Base-by-base conservation (phyloP, 2,329 filamentous ascomycete species). In the Fusarium sp. region DNA sequence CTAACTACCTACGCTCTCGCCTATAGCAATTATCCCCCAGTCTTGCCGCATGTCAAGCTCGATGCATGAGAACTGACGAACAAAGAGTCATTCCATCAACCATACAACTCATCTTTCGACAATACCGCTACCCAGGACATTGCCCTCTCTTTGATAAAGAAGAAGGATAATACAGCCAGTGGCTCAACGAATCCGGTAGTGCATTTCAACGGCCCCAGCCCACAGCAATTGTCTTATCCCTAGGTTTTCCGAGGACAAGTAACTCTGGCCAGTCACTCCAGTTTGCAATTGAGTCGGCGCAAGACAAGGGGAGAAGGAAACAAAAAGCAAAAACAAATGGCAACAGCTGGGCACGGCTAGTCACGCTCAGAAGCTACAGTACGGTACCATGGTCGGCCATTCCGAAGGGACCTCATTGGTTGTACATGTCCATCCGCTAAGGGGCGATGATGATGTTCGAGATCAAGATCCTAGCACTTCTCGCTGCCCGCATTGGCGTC, bases 401-500 rank as follows among this genome's bases (percentile, higher is more conserved):
- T 38, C 68, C 68, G 68, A 52, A 29, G n/a, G 44, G 39, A 38
- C 42, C 53, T 53, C 45, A 67, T 63, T 61, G 57, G 64, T 60
- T 25, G 34, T 41, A 58, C 64, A 70, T 69, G 67, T 67, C 57
- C 60, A 61, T 71, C 62, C 65, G 64, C 45, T 38, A 62, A 56
- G 61, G 64, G 53, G 60, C 57, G 56, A 61, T 53, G 50, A 58
- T 58, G 48, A 28, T 36, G 63, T 64, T 64, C 60, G 50, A 69
- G 67, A 68, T 70, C 58, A 58, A 65, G 58, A 66, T 69, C 62
- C 61, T 64, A 66, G 62, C 58, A 56, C 53, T 60, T 19, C 24
- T 39, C 62, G 52, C 46, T 47, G 45, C 53, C 46, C 46, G 46
- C 53, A 48, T 60, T 64, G 45, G 59, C 52, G 32, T 43, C 51